Conservation (phyloP, 768 basidiomycete species). For the Gelatoporia subvermispora region DNA sequence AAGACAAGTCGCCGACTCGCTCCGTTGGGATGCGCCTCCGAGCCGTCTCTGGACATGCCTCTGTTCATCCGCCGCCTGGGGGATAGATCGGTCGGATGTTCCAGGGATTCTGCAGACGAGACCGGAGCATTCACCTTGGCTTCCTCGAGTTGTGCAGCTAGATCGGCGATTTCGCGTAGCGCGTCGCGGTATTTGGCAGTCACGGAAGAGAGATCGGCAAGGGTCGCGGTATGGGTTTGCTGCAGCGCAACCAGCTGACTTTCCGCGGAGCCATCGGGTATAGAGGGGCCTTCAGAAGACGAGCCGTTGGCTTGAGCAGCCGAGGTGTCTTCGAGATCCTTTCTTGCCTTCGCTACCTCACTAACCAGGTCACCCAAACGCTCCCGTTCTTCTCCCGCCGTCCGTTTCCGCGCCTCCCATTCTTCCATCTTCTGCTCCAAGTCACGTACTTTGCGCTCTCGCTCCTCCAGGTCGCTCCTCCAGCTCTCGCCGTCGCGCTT, state of each 20-base stretch:
- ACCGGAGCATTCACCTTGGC: constrained; percentile 59
- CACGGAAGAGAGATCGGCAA: constrained; percentile 74
- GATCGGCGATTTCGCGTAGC: constrained; percentile 86
- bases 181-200: constrained; percentile 85
- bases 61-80: constrained; percentile 51
- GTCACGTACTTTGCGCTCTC: constrained; percentile 70
- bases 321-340: constrained; percentile 47
- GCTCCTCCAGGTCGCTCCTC: constrained; percentile 77
- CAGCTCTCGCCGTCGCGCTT: constrained; percentile 75
- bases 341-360: constrained; percentile 67
- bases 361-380: constrained; percentile 65
- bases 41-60: constrained; percentile 44
- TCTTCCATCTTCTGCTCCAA: constrained; percentile 76
- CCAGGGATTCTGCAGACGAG: constrained; percentile 36
- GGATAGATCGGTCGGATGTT: constrained; percentile 42
- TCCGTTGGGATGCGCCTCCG: constrained; percentile 43
- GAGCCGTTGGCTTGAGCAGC: constrained; percentile 23
- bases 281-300: constrained; percentile 24
- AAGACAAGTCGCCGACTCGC: constrained; percentile 74
- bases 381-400: constrained; percentile 59
- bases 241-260: constrained; percentile 71
- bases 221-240: constrained; percentile 74
- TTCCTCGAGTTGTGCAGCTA: constrained; percentile 88
- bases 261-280: constrained; percentile 39
- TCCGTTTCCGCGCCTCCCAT: constrained; percentile 69